These are phyloP conservation scores for Monilinia fructigena DNA, from an alignment of 2,329 filamentous ascomycete genomes.

Conservation along the genomic window DNA sequence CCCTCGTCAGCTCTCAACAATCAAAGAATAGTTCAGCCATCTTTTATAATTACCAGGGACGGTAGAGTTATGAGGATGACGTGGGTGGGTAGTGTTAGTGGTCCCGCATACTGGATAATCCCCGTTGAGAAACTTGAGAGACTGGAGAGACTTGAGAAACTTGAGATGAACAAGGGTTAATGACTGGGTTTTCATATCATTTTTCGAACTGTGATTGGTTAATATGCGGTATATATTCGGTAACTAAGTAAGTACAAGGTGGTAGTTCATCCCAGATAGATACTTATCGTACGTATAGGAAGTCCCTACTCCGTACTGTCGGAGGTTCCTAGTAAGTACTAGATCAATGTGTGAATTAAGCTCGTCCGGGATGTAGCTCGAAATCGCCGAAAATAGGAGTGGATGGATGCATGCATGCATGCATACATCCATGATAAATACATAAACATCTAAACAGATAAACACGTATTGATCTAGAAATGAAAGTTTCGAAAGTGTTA, in stretches of 20 bases:
- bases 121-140: not conserved
- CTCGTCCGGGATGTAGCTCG: not conserved
- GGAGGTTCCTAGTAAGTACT: too few species aligned
- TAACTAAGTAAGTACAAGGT: too few species aligned
- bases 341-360: not conserved
- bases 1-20: not conserved
- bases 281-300: not conserved
- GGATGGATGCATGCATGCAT: too few species aligned
- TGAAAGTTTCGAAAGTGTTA: not conserved
- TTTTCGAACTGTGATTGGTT: not conserved
- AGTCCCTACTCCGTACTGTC: too few species aligned
- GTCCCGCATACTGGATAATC: not conserved
- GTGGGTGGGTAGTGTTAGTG: not conserved
- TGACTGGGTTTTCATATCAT: not conserved
- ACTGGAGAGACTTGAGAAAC: too few species aligned
- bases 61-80: not conserved
- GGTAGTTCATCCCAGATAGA: not conserved
- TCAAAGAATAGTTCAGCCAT: not conserved
- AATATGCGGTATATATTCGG: constrained; percentile 1
- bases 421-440: too few species aligned
- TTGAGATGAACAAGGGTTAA: not conserved
- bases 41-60: not conserved
- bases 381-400: not conserved
- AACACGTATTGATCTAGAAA: not conserved
- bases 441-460: not conserved